These are phyloP conservation scores for Limonium bicolor DNA, from an alignment of 148 eudicot species.

Conservation along the genomic window DNA sequence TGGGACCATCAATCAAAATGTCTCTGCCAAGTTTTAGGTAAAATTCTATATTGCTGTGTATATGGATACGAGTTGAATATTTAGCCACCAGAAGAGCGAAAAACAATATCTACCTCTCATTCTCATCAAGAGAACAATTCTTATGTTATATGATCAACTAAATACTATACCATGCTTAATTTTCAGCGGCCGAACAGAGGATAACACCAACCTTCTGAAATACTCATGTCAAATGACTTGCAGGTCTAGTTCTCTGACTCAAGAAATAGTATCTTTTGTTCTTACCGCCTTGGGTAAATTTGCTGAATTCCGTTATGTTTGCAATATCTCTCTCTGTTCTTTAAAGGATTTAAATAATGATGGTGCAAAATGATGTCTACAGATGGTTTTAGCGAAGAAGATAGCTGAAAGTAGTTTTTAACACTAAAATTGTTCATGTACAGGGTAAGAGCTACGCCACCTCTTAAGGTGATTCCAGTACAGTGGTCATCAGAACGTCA, in stretches of 20 bases:
- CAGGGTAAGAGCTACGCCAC: constrained; percentile 58
- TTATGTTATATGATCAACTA: too few relatives aligned
- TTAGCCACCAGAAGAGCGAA: too few relatives aligned
- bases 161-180: not conserved
- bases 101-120: too few relatives aligned
- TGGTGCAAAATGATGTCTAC: too few relatives aligned
- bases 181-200: constrained; percentile 65
- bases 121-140: too few relatives aligned
- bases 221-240: constrained; percentile 72
- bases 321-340: not conserved
- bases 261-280: too few relatives aligned
- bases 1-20: constrained; percentile 57
- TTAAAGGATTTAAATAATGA: too few relatives aligned
- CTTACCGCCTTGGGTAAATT: not conserved
- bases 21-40: constrained; percentile 92
- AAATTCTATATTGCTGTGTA: not conserved
- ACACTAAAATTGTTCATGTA: not conserved
- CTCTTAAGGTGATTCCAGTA: constrained; percentile 33
- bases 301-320: not conserved
- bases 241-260: constrained; percentile 29
- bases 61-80: too few relatives aligned
- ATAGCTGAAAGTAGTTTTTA: too few relatives aligned
- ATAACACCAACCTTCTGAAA: constrained; percentile 58
- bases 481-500: constrained; percentile 7
- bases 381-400: too few relatives aligned